Evolutionary conservation across 2,329 filamentous ascomycete genomes (phyloP).

Genomic region (Blumeria graminis): DNA sequence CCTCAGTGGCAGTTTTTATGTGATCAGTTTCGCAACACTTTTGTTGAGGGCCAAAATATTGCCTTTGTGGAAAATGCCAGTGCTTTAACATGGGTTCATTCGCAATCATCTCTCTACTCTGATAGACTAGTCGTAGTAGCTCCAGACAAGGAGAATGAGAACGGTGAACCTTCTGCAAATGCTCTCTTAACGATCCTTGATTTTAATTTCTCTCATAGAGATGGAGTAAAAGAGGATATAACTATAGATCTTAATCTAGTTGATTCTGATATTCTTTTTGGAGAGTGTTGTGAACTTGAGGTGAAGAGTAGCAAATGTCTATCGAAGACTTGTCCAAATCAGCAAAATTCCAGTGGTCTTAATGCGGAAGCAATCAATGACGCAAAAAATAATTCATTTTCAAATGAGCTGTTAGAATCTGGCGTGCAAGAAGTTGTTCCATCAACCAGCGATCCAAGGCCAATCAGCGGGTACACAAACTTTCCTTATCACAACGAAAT

Average conservation of each 20-base stretch:
- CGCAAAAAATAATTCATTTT: background rate
- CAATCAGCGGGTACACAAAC: slow-evolving; percentile 6
- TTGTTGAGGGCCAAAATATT: slow-evolving; percentile 42
- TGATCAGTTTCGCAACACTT: slow-evolving; percentile 44
- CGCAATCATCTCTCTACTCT: slow-evolving; percentile 23
- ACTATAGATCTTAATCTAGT: slow-evolving; percentile 52
- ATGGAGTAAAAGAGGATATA: slow-evolving; percentile 32
- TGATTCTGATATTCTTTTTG: slow-evolving; percentile 43
- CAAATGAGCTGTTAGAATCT: background rate
- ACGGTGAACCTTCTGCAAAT: slow-evolving; percentile 53
- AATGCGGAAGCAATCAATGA: background rate
- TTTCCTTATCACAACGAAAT: slow-evolving; percentile 4
- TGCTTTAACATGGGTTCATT: slow-evolving; percentile 47
- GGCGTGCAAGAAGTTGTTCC: background rate
- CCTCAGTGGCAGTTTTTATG: slow-evolving; percentile 47
- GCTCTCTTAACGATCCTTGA: slow-evolving; percentile 50
- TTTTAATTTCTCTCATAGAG: slow-evolving; percentile 36
- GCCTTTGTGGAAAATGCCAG: slow-evolving; percentile 40
- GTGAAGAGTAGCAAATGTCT: slow-evolving; percentile 22
- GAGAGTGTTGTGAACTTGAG: slow-evolving; percentile 50
- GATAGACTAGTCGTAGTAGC: slow-evolving; percentile 47
- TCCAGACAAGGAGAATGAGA: slow-evolving; percentile 40
- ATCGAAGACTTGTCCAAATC: background rate
- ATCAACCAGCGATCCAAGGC: slow-evolving; percentile 1
- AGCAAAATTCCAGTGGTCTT: background rate